A percentile compares a stretch with the other conserved stretches of the same genome.
These are phyloP conservation scores for Solanum sitiens DNA, from an alignment of 257 asterid genomes.

Conservation along the genomic window DNA sequence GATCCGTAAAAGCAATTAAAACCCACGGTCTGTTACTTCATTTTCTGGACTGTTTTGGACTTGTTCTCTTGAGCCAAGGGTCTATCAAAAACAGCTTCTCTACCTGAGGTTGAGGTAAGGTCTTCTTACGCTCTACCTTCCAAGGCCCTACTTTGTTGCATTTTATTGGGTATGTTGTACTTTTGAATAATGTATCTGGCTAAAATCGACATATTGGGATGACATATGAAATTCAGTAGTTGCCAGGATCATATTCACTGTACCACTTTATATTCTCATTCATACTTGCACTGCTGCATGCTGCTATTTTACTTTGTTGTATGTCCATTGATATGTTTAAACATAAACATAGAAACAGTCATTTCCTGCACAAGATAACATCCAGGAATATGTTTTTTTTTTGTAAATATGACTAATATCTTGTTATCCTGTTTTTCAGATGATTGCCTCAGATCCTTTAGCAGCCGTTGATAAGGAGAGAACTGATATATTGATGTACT, in stretches of 20 bases:
- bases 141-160: neutral
- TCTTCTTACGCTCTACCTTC: neutral
- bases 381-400: neutral
- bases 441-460: conserved; percentile 64
- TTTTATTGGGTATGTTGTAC: neutral
- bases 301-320: neutral
- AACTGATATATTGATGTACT: conserved; percentile 85
- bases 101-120: neutral
- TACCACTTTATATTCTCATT: neutral
- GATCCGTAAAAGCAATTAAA: no score
- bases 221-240: neutral
- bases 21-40: neutral
- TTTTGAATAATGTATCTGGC: neutral
- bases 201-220: neutral
- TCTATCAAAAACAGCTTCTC: neutral
- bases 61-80: neutral
- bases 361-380: neutral
- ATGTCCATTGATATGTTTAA: neutral
- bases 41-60: neutral
- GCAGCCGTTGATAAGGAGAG: conserved; percentile 64
- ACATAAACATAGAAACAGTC: neutral
- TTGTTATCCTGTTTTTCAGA: conserved; percentile 21
- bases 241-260: neutral
- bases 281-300: neutral
- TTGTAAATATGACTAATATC: conserved; percentile 1